Conservation (phyloP, 441 rosid species). For the Daphne laureola region DNA sequence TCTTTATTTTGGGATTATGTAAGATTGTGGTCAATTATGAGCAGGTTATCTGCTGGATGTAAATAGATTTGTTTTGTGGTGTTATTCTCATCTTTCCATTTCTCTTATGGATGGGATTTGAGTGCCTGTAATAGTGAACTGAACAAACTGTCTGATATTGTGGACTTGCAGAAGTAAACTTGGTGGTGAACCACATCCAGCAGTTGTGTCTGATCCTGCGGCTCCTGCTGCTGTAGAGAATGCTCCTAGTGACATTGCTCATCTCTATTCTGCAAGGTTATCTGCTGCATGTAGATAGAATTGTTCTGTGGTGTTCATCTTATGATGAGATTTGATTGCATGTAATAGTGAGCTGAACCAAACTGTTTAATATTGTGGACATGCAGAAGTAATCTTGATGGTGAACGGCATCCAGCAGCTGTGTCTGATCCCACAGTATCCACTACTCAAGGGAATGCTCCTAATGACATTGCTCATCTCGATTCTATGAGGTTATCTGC, state of each 20-base stretch:
- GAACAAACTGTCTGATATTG: slow-evolving; percentile 7
- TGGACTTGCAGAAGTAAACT: slow-evolving; percentile 29
- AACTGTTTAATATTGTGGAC: slow-evolving; percentile 5
- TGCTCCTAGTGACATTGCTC: too few species aligned
- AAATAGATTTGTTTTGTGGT: background rate
- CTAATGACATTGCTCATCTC: too few species aligned
- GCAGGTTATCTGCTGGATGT: slow-evolving; percentile 1
- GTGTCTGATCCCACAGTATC: too few species aligned
- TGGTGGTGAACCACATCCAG: slow-evolving; percentile 14
- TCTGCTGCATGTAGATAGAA: slow-evolving; percentile 1
- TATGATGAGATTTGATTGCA: slow-evolving; percentile 2
- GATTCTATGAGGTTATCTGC: background rate
- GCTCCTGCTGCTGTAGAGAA: too few species aligned
- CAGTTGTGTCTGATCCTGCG: too few species aligned
- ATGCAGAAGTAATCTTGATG: slow-evolving; percentile 31
- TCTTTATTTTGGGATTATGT: slow-evolving; percentile 1
- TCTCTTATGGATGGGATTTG: background rate
- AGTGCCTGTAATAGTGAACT: slow-evolving; percentile 2
- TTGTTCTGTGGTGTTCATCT: background rate
- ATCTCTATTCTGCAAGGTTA: too few species aligned
- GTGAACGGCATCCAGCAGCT: slow-evolving; percentile 10
- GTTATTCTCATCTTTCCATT: background rate
- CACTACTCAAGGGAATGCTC: too few species aligned
- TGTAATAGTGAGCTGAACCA: slow-evolving; percentile 14
- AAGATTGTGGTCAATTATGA: slow-evolving; percentile 1